A percentile compares a stretch with the other conserved stretches of the same genome.
Evolutionary conservation across 106 monocot genomes (phyloP).

Genomic region (Acanthochlamys bracteata): DNA sequence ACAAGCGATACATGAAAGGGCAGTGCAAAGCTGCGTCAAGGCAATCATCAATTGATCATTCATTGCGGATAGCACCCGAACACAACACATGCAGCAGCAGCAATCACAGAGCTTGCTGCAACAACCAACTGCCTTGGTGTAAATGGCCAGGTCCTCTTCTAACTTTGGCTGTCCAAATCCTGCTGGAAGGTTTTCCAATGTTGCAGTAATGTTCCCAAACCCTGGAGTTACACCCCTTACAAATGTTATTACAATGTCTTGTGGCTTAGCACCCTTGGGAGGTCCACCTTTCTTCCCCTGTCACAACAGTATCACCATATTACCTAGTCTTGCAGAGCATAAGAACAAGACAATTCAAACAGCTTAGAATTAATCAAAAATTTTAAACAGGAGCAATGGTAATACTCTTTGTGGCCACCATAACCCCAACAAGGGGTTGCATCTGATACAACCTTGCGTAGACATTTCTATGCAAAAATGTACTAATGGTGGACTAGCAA

Average conservation of each 20-base stretch:
- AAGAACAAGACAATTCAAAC: too few relatives aligned
- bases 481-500: too few relatives aligned
- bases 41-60: slow-evolving; percentile 52
- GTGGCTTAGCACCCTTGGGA: slow-evolving; percentile 15
- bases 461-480: too few relatives aligned
- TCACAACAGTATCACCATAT: neutral
- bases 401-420: too few relatives aligned
- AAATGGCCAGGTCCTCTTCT: slow-evolving; percentile 18
- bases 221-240: slow-evolving; percentile 29
- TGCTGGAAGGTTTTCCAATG: slow-evolving; percentile 44
- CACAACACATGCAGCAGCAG: slow-evolving; percentile 72
- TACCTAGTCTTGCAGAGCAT: too few relatives aligned
- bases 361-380: too few relatives aligned
- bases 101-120: slow-evolving; percentile 45
- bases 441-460: too few relatives aligned
- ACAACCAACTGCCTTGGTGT: slow-evolving; percentile 49
- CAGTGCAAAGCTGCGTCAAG: slow-evolving; percentile 44
- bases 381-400: too few relatives aligned
- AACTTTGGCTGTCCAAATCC: slow-evolving; percentile 26
- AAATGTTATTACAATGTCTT: slow-evolving; percentile 3
- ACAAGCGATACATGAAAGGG: slow-evolving; percentile 69
- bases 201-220: slow-evolving; percentile 63
- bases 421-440: too few relatives aligned
- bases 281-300: slow-evolving; percentile 37
- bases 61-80: slow-evolving; percentile 40